Evolutionary conservation across 495 filamentous ascomycete species (phyloP).

Genomic region (Letharia lupina): DNA sequence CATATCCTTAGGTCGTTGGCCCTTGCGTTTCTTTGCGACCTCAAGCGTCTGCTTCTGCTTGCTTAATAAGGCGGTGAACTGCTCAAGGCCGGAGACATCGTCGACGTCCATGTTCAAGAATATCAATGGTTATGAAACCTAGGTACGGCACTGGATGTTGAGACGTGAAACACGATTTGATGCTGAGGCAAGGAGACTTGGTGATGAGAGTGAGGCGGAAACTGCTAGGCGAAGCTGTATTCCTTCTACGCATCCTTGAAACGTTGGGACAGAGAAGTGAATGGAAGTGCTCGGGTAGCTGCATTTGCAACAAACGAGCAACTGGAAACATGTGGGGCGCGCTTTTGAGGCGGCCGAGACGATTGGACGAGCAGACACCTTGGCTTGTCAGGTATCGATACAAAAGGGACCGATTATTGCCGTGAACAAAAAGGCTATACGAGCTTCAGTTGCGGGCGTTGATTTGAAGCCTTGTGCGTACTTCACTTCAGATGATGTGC

Average conservation of each 20-base stretch:
- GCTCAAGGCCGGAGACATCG: conserved; percentile 22
- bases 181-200: background rate
- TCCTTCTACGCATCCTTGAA: background rate
- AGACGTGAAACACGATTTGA: background rate
- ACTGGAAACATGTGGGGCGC: no score
- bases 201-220: background rate
- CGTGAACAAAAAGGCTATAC: no score
- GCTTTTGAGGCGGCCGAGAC: no score
- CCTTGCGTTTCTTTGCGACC: conserved; percentile 22
- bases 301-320: background rate
- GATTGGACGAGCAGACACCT: no score
- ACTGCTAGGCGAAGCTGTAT: background rate
- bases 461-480: no score
- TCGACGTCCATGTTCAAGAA: conserved; percentile 26
- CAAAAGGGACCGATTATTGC: no score
- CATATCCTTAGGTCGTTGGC: conserved; percentile 15
- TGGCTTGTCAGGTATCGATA: no score
- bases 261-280: background rate
- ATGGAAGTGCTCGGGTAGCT: background rate
- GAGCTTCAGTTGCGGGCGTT: no score
- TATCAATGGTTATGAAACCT: background rate
- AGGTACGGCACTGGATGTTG: background rate
- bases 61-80: conserved; percentile 16
- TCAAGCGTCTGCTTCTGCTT: conserved; percentile 21
- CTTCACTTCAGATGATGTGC: no score